phyloP scores from a whole-genome alignment of 1,284 basidiomycete genomes.

The Hemileccinum hortonii region DNA sequence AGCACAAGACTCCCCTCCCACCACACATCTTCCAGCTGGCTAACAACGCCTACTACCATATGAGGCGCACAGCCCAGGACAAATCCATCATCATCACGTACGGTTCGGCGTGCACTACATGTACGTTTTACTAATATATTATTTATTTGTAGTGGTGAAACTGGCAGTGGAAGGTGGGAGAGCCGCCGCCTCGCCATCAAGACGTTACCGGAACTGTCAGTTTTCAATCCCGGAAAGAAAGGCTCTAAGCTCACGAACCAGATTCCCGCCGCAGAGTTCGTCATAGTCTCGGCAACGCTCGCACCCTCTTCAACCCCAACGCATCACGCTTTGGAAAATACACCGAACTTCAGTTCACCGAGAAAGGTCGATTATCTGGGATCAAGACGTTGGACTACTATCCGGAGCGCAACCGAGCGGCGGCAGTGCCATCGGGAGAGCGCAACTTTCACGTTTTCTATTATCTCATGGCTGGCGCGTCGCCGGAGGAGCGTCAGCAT shows the following conservation, averaged over 20 bases:
- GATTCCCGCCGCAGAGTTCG: constrained; percentile 91
- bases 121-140: not conserved
- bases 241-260: constrained; percentile 83
- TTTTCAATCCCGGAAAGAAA: constrained; percentile 90
- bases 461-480: constrained; percentile 89
- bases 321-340: constrained; percentile 92
- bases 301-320: constrained; percentile 88
- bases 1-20: constrained; percentile 52
- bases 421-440: constrained; percentile 79
- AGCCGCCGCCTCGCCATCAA: constrained; percentile 88
- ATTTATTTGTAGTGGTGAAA: constrained; percentile 69
- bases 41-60: constrained; percentile 94
- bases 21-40: constrained; percentile 90
- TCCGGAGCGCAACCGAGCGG: constrained; percentile 85
- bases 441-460: constrained; percentile 98
- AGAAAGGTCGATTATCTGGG: constrained; percentile 85
- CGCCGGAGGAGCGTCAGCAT: constrained; percentile 83
- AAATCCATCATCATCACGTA: constrained; percentile 86
- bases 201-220: constrained; percentile 83
- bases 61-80: constrained; percentile 91
- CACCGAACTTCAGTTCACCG: constrained; percentile 91
- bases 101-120: constrained; percentile 22
- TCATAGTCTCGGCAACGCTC: constrained; percentile 90
- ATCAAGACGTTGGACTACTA: constrained; percentile 98
- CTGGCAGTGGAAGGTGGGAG: constrained; percentile 92